phyloP scores from a whole-genome alignment of 768 basidiomycete genomes.

The Mycena epipterygia region DNA sequence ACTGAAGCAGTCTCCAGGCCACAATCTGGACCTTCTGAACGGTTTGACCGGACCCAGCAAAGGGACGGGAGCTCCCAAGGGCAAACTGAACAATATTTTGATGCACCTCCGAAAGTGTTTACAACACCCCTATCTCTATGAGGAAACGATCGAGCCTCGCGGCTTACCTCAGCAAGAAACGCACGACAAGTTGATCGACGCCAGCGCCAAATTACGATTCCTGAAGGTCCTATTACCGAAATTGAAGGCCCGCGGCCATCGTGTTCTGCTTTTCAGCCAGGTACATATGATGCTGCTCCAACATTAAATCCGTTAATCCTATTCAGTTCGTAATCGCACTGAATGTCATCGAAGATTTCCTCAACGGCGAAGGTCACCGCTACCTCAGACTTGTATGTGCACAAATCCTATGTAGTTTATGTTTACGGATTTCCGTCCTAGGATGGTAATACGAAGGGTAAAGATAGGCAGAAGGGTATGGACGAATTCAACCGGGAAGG shows the following conservation, averaged over 20 bases:
- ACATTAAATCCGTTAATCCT: slow-evolving; percentile 10
- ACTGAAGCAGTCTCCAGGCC: slow-evolving; percentile 58
- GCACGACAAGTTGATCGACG: slow-evolving; percentile 86
- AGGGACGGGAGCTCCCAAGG: slow-evolving; percentile 55
- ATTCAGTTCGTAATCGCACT: slow-evolving; percentile 88
- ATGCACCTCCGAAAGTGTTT: slow-evolving; percentile 87
- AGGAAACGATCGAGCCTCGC: slow-evolving; percentile 82
- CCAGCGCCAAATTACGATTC: slow-evolving; percentile 87
- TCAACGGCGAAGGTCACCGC: slow-evolving; percentile 83
- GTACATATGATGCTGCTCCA: slow-evolving; percentile 51
- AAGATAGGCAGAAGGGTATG: slow-evolving; percentile 92
- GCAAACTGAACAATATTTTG: slow-evolving; percentile 82
- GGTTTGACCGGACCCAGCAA: slow-evolving; percentile 64
- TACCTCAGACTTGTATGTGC: slow-evolving; percentile 79
- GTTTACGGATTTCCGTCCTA: slow-evolving; percentile 44
- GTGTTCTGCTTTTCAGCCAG: slow-evolving; percentile 93
- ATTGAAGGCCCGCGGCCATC: slow-evolving; percentile 87
- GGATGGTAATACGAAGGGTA: slow-evolving; percentile 92
- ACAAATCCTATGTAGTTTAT: background rate
- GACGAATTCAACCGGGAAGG: slow-evolving; percentile 92
- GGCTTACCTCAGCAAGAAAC: slow-evolving; percentile 68
- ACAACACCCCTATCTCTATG: slow-evolving; percentile 93
- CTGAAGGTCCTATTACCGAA: slow-evolving; percentile 85
- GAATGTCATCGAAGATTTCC: slow-evolving; percentile 90
- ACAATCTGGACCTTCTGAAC: slow-evolving; percentile 77